Evolutionary conservation across 164 flowering plant genomes (phyloP).

Genomic region (Berberis thunbergii): DNA sequence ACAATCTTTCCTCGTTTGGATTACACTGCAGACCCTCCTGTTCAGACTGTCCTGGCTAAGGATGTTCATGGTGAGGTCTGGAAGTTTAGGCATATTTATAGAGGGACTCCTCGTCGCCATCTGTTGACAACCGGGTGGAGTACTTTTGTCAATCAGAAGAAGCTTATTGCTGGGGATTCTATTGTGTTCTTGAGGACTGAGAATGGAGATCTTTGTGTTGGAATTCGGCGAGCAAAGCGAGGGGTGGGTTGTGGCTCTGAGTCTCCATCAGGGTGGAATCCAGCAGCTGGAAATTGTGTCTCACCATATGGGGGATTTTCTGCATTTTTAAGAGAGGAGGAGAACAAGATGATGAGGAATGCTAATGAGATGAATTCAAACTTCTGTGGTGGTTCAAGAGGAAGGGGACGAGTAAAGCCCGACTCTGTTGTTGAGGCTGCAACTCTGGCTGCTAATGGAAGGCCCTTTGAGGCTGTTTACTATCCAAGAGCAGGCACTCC

Average conservation of each 20-base stretch:
- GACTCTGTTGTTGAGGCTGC: slow-evolving; percentile 73
- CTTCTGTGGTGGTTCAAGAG: slow-evolving; percentile 19
- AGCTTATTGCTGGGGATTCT: slow-evolving; percentile 92
- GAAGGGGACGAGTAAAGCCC: slow-evolving; percentile 35
- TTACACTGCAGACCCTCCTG: slow-evolving; percentile 84
- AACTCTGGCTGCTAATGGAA: slow-evolving; percentile 52
- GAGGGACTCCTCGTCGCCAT: slow-evolving; percentile 95
- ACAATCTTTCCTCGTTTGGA: slow-evolving; percentile 88
- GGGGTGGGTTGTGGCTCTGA: slow-evolving; percentile 40
- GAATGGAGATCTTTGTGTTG: slow-evolving; percentile 81
- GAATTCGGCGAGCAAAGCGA: slow-evolving; percentile 79
- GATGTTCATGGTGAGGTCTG: slow-evolving; percentile 92
- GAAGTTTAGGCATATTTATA: slow-evolving; percentile 90
- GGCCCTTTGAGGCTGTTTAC: slow-evolving; percentile 75
- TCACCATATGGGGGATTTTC: slow-evolving; percentile 53
- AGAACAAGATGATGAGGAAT: slow-evolving; percentile 29
- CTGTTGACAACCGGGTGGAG: slow-evolving; percentile 98
- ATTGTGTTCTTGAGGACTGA: slow-evolving; percentile 77
- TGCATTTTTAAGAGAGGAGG: slow-evolving; percentile 46
- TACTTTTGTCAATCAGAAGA: slow-evolving; percentile 89
- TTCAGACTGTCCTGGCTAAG: slow-evolving; percentile 76
- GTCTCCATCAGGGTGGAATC: slow-evolving; percentile 46
- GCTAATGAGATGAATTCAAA: slow-evolving; percentile 21
- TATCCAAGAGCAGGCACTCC: slow-evolving; percentile 88
- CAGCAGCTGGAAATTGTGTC: slow-evolving; percentile 27